Evolutionary conservation across 78 protist genomes (phyloP), one percentile per base, ranked within the genome.

Genomic region (Planoprotostelium fungivorum): DNA sequence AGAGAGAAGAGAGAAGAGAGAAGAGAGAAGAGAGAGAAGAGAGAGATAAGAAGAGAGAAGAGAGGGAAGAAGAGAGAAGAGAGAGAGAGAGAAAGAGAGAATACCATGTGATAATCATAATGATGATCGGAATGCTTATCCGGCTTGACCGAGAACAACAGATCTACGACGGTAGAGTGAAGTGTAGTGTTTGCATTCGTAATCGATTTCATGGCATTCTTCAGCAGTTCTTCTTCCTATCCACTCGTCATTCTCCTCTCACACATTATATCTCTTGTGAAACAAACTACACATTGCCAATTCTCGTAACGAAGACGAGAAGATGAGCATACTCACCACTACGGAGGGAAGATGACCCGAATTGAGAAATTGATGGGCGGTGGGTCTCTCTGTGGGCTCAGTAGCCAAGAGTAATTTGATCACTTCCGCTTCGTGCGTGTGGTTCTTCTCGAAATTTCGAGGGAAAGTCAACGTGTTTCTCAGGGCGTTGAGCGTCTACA

Each of bases 211-310:
- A 93, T 85, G 10, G 95, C 95, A 23, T 88, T 92, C 37, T 93
- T 93, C 28, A 94, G 38, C 1, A 94, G 34, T 23, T 92, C 96
- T 38, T 94, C 95, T 85, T 94, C 96, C 84, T 51, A 16, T 25
- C 16, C 5, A 25, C 16, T 51, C 16, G 5, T 16, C 5, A 16
- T 51, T 25, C 5, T 25, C 31, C 5, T 25, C 16, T 51, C 16
- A 5, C 31, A 5, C 73, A 51, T 25, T 5, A 25, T 51, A 51
- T 51, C 16, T 51, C 73, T 51, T 51, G 5, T 5, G 31, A 51
- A 16, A 51, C 16, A 51, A 16, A 51, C 5, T 16, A 51, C 16
- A 51, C 16, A 51, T 25, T 51, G 16, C 16, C 5, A 25, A 51
- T 51, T n/a, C n/a, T n/a, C n/a, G n/a, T n/a, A n/a, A 51, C 16